These are phyloP conservation scores for Pythium pyrilobum DNA, from an alignment of 352 stramenopile genomes.

Conservation along the genomic window DNA sequence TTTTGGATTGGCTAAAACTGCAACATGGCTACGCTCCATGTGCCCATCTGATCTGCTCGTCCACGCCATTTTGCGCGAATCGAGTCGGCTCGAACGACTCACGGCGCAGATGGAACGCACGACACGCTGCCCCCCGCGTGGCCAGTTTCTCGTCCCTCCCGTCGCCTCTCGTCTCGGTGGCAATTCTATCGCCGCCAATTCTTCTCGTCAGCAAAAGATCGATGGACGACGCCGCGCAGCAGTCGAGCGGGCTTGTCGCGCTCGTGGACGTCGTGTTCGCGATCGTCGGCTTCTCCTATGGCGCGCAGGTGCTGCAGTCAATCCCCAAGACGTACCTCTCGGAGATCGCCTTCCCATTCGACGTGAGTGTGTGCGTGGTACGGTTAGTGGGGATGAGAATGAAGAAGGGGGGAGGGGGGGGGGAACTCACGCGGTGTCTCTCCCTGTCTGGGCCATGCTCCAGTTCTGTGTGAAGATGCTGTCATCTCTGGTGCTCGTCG, in stretches of 20 bases:
- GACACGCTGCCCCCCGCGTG: no score
- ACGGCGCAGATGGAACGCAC: constrained; percentile 2
- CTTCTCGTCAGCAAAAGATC: background rate
- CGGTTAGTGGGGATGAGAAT: background rate
- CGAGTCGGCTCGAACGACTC: background rate
- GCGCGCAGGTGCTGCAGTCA: constrained; percentile 38
- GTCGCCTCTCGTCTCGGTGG: background rate
- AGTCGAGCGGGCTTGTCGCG: constrained; percentile 1
- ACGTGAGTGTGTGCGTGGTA: constrained; percentile 30
- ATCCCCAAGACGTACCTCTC: constrained; percentile 74
- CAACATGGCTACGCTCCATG: constrained; percentile 6
- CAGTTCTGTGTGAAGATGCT: constrained; percentile 63
- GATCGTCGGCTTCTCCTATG: constrained; percentile 47
- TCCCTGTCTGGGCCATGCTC: background rate
- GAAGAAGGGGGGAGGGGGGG: no score
- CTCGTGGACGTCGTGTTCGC: constrained; percentile 35
- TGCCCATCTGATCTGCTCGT: background rate
- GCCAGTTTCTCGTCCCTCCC: no score
- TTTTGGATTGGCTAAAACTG: constrained; percentile 4
- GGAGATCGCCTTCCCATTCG: constrained; percentile 66
- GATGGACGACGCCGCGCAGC: background rate
- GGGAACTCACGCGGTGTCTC: no score
- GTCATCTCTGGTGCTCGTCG: constrained; percentile 40
- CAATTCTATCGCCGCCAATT: background rate
- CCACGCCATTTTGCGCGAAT: background rate